phyloP scores from a whole-genome alignment of 768 basidiomycete species.

The Termitomyces sp. region DNA sequence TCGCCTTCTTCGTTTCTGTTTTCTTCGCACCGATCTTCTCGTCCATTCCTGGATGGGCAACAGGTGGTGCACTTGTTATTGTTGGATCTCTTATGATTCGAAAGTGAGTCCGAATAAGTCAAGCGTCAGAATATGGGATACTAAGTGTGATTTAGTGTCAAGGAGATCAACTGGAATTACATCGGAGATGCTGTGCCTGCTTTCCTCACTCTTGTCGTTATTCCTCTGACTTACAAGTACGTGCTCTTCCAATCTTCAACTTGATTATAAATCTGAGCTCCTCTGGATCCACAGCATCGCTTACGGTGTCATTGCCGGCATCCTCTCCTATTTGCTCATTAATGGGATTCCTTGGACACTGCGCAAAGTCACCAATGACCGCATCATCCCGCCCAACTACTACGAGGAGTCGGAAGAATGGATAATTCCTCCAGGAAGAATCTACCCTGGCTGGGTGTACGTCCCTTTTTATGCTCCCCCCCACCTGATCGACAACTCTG shows the following conservation, averaged over 20 bases:
- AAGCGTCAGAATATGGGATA: background rate
- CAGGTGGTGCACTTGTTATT: constrained; percentile 79
- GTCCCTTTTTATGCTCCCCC: constrained; percentile 18
- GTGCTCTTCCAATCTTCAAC: constrained; percentile 14
- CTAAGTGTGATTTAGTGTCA: constrained; percentile 39
- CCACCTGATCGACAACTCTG: background rate
- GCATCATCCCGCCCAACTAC: constrained; percentile 59
- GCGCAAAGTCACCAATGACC: constrained; percentile 50
- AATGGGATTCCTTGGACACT: constrained; percentile 65
- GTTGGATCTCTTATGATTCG: constrained; percentile 89
- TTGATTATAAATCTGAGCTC: background rate
- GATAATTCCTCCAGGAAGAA: constrained; percentile 66
- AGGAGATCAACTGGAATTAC: constrained; percentile 88
- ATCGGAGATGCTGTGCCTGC: constrained; percentile 85
- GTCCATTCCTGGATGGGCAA: constrained; percentile 84
- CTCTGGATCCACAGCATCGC: constrained; percentile 57
- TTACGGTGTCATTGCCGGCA: constrained; percentile 82
- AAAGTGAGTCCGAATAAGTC: constrained; percentile 41
- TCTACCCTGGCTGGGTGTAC: constrained; percentile 67
- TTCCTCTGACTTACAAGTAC: constrained; percentile 75
- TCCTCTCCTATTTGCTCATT: constrained; percentile 63
- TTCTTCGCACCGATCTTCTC: constrained; percentile 91
- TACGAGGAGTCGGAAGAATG: constrained; percentile 64
- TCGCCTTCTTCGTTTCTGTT: constrained; percentile 77
- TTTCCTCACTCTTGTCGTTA: constrained; percentile 76